Base-by-base conservation (phyloP, 768 basidiomycete genomes). In the Trametopsis cervina region DNA sequence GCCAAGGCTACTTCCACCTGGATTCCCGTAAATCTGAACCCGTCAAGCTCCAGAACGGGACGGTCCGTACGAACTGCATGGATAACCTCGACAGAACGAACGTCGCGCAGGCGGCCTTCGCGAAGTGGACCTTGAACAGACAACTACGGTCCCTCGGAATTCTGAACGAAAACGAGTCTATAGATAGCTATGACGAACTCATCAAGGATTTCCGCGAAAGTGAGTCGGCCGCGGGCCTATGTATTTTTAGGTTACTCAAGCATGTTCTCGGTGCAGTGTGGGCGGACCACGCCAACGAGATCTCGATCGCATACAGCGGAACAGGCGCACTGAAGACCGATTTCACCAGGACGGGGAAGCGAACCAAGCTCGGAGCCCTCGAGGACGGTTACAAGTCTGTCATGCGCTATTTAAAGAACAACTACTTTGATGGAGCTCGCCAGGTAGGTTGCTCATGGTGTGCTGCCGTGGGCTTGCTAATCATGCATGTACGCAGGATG, bases 311-410 rank as follows among this genome's bases (percentile, higher is more conserved):
- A 0, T 99, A 99, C 66, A 88, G 84, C 40, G 96, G 96, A 17
- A 93, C 94, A 24, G 95, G 89, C 11, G 96, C 96, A 1, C 66
- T 99, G 56, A 99, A 99, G 66, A 90, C 92, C 0, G 96, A 98
- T 66, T 96, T 92, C 62, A 98, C 95, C 15, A 76, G 94, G 43
- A 97, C 93, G 0, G 93, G 91, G 58, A 85, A 85, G 64, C 77
- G 96, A 26, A 93, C 92, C 2, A 78, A 70, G 44, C 78, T 83
- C 51, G 96, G 96, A 25, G 63, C 68, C 21, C 57, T 96, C 33
- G 83, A 92, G 58, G 96, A 99, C 65, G 89, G 89, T 0, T 73
- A 79, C 65, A 98, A 97, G 63, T 85, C 86, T 20, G 63, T 80
- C 0, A 72, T 80, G 68, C 79, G 96, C 52, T 99, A 98, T 60